Base-by-base conservation (phyloP, 2,329 filamentous ascomycete genomes). In the Xylariaceae sp. region DNA sequence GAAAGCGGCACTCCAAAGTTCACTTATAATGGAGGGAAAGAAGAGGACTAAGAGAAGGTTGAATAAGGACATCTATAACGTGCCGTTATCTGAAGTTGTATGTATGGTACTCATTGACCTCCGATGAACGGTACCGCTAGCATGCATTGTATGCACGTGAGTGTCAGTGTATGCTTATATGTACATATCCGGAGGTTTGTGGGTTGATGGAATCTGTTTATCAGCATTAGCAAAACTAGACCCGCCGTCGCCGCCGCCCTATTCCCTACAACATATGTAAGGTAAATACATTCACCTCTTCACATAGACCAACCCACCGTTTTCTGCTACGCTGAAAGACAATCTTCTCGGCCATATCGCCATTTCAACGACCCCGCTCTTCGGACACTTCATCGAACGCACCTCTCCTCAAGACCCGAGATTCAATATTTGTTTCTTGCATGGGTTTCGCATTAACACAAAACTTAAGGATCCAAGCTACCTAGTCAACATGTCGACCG, bases 401-500 rank as follows among this genome's bases (percentile, higher is more conserved):
- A 4, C 15, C 6, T 18, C 8, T 18, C 26, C 5, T 16, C 6
- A 7, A 21, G 4, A 36, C 11, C 15, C 13, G 16, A 37, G n/a
- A 8, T 23, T 20, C 9, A 21, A 4, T 27, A 35, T 27, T 48
- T 16, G 18, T 35, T 18, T 9, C 24, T 16, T 32, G 21, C 33
- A 29, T 39, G 30, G 13, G 33, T 16, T 6, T 21, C 13, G 27
- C 9, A 29, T 42, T n/a, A 26, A 40, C 16, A 47, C 16, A 40
- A 13, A 26, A 40, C 16, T 44, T n/a, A 40, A 13, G 13, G 45
- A 39, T 24, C 37, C 20, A 20, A 37, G 16, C 21, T 35, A 20
- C 30, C 29, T 36, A 48, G 77, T 63, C 64, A 64, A 58, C 41
- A 92, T 91, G 93, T 97, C 93, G 67, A 97, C 94, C 60, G 89